Evolutionary conservation across 768 basidiomycete species (phyloP).

Genomic region (Termitomyces eurrhizus): DNA sequence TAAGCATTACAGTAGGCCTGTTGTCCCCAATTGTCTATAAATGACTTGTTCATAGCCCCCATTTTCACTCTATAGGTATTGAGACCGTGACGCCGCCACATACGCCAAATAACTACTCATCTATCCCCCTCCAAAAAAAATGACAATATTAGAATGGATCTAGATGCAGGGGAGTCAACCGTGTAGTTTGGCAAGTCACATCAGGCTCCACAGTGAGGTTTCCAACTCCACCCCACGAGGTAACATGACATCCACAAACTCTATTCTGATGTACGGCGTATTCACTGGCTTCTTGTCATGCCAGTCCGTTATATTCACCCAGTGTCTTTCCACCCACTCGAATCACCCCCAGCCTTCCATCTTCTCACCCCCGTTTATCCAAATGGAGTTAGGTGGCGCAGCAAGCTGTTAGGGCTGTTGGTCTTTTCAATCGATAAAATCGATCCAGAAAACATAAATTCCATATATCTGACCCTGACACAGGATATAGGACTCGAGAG

Average conservation of each 20-base stretch:
- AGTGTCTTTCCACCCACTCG: not conserved
- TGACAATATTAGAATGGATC: not conserved
- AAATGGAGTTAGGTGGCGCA: constrained; percentile 5
- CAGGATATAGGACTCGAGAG: not conserved
- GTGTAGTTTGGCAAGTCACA: not conserved
- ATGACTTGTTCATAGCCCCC: not conserved
- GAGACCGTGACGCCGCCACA: not conserved
- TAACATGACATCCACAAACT: not conserved
- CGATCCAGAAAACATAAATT: not conserved
- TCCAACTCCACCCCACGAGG: not conserved
- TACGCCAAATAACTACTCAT: not conserved
- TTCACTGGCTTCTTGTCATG: not conserved
- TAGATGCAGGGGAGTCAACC: not conserved
- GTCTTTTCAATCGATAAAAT: not conserved
- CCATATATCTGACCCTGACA: not conserved
- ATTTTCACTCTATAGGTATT: not conserved
- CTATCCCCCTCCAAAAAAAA: not conserved
- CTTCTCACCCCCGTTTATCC: not conserved
- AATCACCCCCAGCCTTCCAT: not conserved
- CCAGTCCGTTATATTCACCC: not conserved
- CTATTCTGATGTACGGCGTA: not conserved
- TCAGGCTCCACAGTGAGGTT: not conserved
- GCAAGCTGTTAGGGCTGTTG: not conserved
- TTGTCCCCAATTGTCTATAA: not conserved
- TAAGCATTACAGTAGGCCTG: not conserved